Evolutionary conservation across 129 eudicot species (phyloP), one percentile per base, ranked within the genome.

Genomic region (Artemisia argyi): DNA sequence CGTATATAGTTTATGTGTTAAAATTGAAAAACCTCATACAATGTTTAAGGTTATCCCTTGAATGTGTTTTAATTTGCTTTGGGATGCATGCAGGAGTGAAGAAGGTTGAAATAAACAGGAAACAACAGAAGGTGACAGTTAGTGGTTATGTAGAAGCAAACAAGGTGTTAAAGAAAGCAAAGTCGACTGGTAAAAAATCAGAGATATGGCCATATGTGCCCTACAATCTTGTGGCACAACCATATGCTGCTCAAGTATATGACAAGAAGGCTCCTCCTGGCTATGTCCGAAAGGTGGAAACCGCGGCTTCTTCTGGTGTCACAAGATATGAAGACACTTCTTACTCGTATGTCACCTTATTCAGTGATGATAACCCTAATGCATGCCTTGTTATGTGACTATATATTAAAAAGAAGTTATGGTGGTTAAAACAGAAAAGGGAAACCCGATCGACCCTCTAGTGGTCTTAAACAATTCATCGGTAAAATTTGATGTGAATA

Each of bases 211-310:
- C 97, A 0, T 90, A 90, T 71, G 91, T 91, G 8, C 97, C 97
- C 17, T 91, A 91, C 79, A 87, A 81, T 74, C 74, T 91, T 50
- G 95, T 87, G 39, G 85, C 95, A 64, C 89, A 91, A 58, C 97
- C 97, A 28, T 91, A 91, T 50, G 82, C 89, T 11, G 82, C 88
- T 26, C 89, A 77, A 73, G 76, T 85, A 53, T 91, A 91, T 65
- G 97, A 91, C 82, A 91, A 91, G 82, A 91, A 87, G 50, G 97
- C 97, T 24, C 97, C 97, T 35, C 82, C 97, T 71, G 97, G 97
- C 11, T 85, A 71, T 78, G 97, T 91, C 65, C 77, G 95, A 75
- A 91, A 76, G 76, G 83, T 88, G 6, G 95, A 90, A n/a, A 85
- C 76, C 73, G 39, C 81, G 19, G 48, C 83, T 8, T 66, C 59